phyloP scores from a whole-genome alignment of 306 rosid species.

The Acacia crassicarpa region DNA sequence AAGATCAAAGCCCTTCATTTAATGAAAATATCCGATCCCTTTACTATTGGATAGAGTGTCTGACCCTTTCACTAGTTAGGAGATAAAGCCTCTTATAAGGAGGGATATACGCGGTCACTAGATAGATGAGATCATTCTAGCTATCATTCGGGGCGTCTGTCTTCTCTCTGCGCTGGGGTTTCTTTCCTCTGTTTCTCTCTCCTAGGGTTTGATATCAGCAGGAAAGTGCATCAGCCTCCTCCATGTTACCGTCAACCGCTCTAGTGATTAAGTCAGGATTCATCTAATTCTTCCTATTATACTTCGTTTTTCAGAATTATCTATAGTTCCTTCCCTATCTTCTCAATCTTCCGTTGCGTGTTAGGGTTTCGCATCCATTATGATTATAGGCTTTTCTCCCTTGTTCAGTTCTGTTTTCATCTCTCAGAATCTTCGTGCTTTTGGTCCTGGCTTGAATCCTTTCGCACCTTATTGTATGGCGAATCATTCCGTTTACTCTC shows the following conservation, averaged over 20 bases:
- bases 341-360: background rate
- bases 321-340: background rate
- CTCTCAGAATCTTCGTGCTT: constrained; percentile 75
- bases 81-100: too few relatives aligned
- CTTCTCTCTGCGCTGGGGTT: background rate
- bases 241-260: constrained; percentile 23
- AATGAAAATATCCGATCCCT: too few relatives aligned
- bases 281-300: constrained; percentile 21
- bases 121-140: background rate
- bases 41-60: too few relatives aligned
- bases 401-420: constrained; percentile 36
- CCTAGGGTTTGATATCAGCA: constrained; percentile 40
- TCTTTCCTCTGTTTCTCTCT: background rate
- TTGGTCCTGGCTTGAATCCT: constrained; percentile 99
- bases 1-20: too few relatives aligned
- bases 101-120: too few relatives aligned
- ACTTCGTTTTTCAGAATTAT: too few relatives aligned
- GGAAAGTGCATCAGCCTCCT: background rate
- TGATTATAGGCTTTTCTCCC: constrained; percentile 42
- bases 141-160: background rate
- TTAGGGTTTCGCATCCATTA: constrained; percentile 41
- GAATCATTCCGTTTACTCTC: constrained; percentile 58
- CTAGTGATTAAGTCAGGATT: constrained; percentile 46
- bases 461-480: constrained; percentile 82
- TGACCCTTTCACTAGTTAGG: too few relatives aligned